Base-by-base conservation (phyloP, 768 basidiomycete genomes). In the Hemileccinum impolitum region DNA sequence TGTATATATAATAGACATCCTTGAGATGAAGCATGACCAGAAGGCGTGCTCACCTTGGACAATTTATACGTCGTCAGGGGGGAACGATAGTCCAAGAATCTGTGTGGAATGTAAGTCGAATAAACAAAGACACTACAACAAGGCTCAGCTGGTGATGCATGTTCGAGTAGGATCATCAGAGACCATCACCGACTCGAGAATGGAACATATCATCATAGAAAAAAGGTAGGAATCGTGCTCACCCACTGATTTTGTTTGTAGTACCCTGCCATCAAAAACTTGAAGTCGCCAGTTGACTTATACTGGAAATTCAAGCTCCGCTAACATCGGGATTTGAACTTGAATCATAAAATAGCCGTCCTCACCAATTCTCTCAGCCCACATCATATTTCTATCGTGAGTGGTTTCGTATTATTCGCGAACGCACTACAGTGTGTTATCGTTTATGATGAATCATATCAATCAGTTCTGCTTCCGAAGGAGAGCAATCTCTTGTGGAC, bases 381-480 rank as follows among this genome's bases (percentile, higher is more conserved):
- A 39, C 39, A 7, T 23, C 23, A 23, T 7, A 5, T 18, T 13
- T 31, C 7, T 6, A 43, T 10, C 7, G 62, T 64, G 35, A 64
- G 62, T 61, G 2, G 7, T 39, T 34, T 54, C 15, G 3, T 13
- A 15, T 46, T 36, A 23, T 45, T 32, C 47, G 25, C 31, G 30
- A 21, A 18, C 13, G 14, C 43, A 41, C 41, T 26, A 39, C n/a
- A 2, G 44, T 23, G 39, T 46, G 26, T 23, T 8, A 6, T 50
- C 47, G 6, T 51, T 39, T 60, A 55, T 75, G 78, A 78, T 82
- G 82, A 78, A 69, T 59, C 52, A 55, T 55, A 57, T 52, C 64
- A 70, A 70, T 83, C 83, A 84, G 84, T 87, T 87, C 84, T 87
- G 85, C 85, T 87, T 86, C 85, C 84, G 85, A 85, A 85, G 53